Evolutionary conservation across 2,329 filamentous ascomycete species (phyloP).

Genomic region (Arachnopeziza araneosa): DNA sequence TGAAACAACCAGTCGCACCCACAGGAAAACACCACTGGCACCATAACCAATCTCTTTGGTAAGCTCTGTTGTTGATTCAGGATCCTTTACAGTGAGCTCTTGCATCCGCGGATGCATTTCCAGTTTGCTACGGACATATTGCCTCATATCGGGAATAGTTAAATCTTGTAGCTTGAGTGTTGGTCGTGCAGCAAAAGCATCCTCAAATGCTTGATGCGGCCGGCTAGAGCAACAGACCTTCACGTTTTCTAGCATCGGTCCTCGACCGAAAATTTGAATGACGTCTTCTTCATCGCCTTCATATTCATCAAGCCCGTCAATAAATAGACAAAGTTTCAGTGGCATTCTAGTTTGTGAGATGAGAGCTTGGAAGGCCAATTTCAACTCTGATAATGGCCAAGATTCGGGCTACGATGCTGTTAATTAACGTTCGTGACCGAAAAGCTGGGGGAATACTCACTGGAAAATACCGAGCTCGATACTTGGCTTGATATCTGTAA

Average conservation of each 20-base stretch:
- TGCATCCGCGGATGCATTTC: background rate
- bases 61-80: background rate
- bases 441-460: background rate
- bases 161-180: conserved; percentile 2
- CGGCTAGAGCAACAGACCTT: conserved; percentile 5
- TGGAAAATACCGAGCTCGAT: background rate
- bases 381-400: background rate
- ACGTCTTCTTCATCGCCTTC: background rate
- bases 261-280: background rate
- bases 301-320: conserved; percentile 14
- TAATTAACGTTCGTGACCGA: background rate
- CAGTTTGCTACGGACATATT: background rate
- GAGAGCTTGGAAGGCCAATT: background rate
- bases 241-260: background rate
- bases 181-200: background rate
- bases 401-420: background rate
- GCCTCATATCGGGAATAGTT: background rate
- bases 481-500: background rate
- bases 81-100: background rate
- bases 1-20: background rate
- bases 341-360: background rate
- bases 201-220: background rate
- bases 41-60: background rate
- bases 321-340: background rate
- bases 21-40: background rate